These are phyloP conservation scores for Psilocybe mexicana DNA, from an alignment of 1,284 basidiomycete species.

Conservation along the genomic window DNA sequence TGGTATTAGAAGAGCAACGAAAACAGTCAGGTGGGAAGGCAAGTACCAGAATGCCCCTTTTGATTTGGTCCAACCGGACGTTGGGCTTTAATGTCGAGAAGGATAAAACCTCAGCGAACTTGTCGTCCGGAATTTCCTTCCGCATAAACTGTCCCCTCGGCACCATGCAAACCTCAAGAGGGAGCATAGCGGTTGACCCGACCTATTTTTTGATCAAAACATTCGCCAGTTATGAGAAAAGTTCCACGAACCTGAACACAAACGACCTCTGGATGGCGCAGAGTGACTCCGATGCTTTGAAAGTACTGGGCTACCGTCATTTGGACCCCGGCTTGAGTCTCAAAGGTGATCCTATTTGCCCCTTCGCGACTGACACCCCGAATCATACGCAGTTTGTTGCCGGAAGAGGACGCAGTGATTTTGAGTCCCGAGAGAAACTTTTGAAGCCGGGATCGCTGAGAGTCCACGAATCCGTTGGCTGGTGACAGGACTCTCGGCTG, in stretches of 20 bases:
- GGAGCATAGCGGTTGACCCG: slow-evolving; percentile 59
- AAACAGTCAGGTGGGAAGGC: slow-evolving; percentile 9
- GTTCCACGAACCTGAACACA: slow-evolving; percentile 56
- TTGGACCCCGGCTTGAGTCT: slow-evolving; percentile 42
- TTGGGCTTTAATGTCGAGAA: slow-evolving; percentile 70
- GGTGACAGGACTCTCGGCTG: slow-evolving; percentile 41
- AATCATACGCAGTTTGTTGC: slow-evolving; percentile 42
- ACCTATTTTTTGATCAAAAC: slow-evolving; percentile 41
- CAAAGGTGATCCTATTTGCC: slow-evolving; percentile 51
- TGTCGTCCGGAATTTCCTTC: slow-evolving; percentile 65
- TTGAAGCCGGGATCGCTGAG: slow-evolving; percentile 54
- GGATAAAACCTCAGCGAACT: slow-evolving; percentile 59
- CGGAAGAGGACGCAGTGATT: slow-evolving; percentile 42
- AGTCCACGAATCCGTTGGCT: slow-evolving; percentile 44
- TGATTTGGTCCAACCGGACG: slow-evolving; percentile 62
- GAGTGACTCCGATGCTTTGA: slow-evolving; percentile 40
- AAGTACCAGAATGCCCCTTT: slow-evolving; percentile 50
- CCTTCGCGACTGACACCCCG: slow-evolving; percentile 52
- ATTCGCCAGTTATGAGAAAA: neutral
- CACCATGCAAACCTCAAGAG: slow-evolving; percentile 66
- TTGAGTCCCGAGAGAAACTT: slow-evolving; percentile 57
- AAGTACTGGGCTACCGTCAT: slow-evolving; percentile 67
- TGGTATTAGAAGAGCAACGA: neutral
- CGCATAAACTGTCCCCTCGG: slow-evolving; percentile 68
- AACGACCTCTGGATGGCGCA: slow-evolving; percentile 53